Base-by-base conservation (phyloP, 1,284 basidiomycete species). In the Albatrellus sp. region DNA sequence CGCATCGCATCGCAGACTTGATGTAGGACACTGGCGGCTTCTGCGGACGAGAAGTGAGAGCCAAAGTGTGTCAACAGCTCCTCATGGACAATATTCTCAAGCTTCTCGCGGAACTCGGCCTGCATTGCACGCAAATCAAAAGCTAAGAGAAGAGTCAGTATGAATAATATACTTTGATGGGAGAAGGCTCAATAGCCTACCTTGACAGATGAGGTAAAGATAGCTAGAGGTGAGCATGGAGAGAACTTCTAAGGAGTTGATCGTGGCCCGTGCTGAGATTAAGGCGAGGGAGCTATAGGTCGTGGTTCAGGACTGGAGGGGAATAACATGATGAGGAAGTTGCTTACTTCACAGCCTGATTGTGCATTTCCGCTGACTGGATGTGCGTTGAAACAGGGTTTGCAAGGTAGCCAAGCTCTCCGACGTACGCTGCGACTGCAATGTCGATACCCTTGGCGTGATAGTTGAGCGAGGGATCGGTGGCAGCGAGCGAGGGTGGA, bases 401-500 rank as follows among this genome's bases (percentile, higher is more conserved):
- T 2, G 88, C 88, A 14, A 90, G 74, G 59, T 75, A 81, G 14
- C 87, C 88, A 28, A 92, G 71, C 62, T 92, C 90, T 29, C 79
- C 74, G 3, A 80, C 73, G 54, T 90, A 90, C 0, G 87, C 78
- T 1, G 88, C 87, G 10, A 76, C 75, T 32, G 81, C 85, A 50
- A 92, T 91, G 57, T 93, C 90, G 43, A 90, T 64, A 5, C 90
- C 90, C 62, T 93, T 93, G 33, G 70, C 73, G 54, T 84, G 83
- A 61, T 90, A 91, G 63, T 90, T 84, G 52, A 86, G 68, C 1
- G 81, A 85, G 1, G 85, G 84, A 53, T 90, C 86, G 8, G 80
- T 81, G 5, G 83, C 81, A n/a, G 88, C 80, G 30, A 90, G 69
- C 44, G 79, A 84, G 2, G 85, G 85, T 2, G 87, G 82, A 12